These are phyloP conservation scores for Botryotinia convoluta DNA, from an alignment of 2,329 filamentous ascomycete species.

Conservation along the genomic window DNA sequence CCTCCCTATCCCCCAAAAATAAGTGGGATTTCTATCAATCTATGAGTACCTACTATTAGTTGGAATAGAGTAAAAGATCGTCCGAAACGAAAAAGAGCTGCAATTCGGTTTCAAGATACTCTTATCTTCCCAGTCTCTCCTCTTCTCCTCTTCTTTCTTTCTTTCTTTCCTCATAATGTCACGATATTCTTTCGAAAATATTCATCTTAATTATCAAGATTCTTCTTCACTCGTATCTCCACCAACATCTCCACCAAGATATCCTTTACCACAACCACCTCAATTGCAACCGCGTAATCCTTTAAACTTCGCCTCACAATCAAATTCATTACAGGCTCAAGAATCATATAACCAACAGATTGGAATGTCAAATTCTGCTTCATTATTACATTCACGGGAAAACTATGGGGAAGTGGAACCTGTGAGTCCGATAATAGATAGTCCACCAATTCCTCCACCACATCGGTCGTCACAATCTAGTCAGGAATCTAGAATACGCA, in stretches of 20 bases:
- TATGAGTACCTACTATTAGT: constrained; percentile 3
- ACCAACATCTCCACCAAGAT: neutral
- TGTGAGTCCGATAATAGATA: constrained; percentile 23
- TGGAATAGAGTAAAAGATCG: constrained; percentile 8
- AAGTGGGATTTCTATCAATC: neutral
- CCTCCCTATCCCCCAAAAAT: neutral
- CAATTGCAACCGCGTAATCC: neutral
- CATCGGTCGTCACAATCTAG: constrained; percentile 36
- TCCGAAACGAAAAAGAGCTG: neutral
- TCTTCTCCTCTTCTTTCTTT: neutral
- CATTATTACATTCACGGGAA: constrained; percentile 9
- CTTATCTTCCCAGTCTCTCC: neutral
- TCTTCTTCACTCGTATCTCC: constrained; percentile 5
- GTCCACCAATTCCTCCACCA: constrained; percentile 35
- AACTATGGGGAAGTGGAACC: constrained; percentile 24
- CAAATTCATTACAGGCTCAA: neutral
- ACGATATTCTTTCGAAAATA: constrained; percentile 8
- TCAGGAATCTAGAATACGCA: constrained; percentile 23
- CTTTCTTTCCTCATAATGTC: constrained; percentile 1
- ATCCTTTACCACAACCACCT: neutral
- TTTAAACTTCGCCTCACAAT: constrained; percentile 1
- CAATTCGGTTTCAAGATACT: neutral
- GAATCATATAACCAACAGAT: constrained; percentile 15
- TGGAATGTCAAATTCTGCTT: constrained; percentile 22
- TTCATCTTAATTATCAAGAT: neutral